Conservation (phyloP, 23 red algal species). For the Cyanidioschyzon merolae region DNA sequence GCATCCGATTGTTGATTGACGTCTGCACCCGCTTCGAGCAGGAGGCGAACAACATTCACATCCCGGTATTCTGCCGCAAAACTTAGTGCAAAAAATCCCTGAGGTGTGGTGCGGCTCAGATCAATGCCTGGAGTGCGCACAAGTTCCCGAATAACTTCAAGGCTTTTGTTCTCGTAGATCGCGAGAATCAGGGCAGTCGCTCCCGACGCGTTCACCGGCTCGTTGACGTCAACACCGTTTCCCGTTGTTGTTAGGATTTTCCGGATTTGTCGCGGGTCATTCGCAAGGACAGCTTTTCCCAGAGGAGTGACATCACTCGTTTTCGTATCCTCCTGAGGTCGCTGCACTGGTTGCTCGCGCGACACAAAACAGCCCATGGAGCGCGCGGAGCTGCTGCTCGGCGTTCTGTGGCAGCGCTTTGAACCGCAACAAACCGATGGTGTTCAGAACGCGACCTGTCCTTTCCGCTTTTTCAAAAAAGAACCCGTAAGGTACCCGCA, state of each 20-base stretch:
- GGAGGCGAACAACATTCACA: not conserved
- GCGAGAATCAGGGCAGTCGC: slow-evolving; percentile 10
- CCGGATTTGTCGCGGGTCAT: not conserved
- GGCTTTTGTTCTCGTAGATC: slow-evolving; percentile 15
- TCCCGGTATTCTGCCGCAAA: slow-evolving; percentile 16
- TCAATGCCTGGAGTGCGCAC: not conserved
- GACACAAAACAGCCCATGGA: not conserved
- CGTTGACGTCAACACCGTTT: not conserved
- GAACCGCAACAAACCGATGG: too few relatives aligned
- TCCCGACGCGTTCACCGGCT: slow-evolving; percentile 11
- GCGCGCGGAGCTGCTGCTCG: not conserved
- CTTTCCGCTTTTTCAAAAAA: too few relatives aligned
- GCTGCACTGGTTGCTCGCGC: not conserved
- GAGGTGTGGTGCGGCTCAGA: not conserved
- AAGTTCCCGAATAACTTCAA: slow-evolving; percentile 6
- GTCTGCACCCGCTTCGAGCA: slow-evolving; percentile 4
- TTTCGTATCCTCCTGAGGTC: not conserved
- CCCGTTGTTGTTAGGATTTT: not conserved
- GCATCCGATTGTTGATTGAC: slow-evolving; percentile 10
- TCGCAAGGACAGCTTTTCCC: slow-evolving; percentile 4
- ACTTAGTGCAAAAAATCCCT: slow-evolving; percentile 15
- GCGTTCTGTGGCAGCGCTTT: too few relatives aligned
- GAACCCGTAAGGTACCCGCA: too few relatives aligned
- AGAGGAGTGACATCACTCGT: not conserved
- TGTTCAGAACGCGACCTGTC: too few relatives aligned